A percentile compares a stretch with the other conserved stretches of the same genome.
Conservation (phyloP, 1,139 yeast species). For the Kluyveromyces sp. region DNA sequence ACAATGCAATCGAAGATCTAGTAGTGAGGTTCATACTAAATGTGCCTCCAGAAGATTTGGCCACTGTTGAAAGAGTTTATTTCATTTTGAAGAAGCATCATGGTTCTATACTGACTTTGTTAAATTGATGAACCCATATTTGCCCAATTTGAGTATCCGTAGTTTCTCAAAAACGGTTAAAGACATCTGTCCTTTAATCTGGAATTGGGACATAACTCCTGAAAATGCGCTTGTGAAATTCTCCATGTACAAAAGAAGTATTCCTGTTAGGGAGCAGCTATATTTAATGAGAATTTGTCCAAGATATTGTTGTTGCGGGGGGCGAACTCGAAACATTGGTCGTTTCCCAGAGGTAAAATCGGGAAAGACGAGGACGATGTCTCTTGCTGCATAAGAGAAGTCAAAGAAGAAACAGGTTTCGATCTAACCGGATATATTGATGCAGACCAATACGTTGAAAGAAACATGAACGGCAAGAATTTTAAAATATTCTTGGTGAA, state of each 20-base stretch:
- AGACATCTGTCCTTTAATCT: conserved; percentile 73
- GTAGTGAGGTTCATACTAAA: conserved; percentile 85
- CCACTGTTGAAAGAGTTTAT: conserved; percentile 78
- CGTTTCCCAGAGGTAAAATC: conserved; percentile 95
- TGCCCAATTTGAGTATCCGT: conserved; percentile 77
- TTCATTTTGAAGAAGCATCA: conserved; percentile 96
- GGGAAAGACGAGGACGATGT: conserved; percentile 86
- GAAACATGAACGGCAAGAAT: conserved; percentile 77
- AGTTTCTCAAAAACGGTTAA: conserved; percentile 67
- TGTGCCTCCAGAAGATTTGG: conserved; percentile 84
- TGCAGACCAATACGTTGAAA: conserved; percentile 68
- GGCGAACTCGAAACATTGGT: conserved; percentile 80
- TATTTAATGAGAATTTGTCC: conserved; percentile 63
- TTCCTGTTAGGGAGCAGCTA: conserved; percentile 97
- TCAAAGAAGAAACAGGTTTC: conserved; percentile 91
- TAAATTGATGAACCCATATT: conserved; percentile 60
- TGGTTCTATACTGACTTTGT: conserved; percentile 94
- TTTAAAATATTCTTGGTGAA: conserved; percentile 73
- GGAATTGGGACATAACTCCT: conserved; percentile 68
- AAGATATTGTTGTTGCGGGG: conserved; percentile 80
- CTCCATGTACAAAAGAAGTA: conserved; percentile 76
- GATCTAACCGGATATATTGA: conserved; percentile 63
- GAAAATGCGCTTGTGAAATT: conserved; percentile 67
- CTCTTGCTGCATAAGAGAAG: conserved; percentile 93
- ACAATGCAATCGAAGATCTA: conserved; percentile 76